Conservation (phyloP, 2,329 filamentous ascomycete genomes). For the Beauveria asiatica region DNA sequence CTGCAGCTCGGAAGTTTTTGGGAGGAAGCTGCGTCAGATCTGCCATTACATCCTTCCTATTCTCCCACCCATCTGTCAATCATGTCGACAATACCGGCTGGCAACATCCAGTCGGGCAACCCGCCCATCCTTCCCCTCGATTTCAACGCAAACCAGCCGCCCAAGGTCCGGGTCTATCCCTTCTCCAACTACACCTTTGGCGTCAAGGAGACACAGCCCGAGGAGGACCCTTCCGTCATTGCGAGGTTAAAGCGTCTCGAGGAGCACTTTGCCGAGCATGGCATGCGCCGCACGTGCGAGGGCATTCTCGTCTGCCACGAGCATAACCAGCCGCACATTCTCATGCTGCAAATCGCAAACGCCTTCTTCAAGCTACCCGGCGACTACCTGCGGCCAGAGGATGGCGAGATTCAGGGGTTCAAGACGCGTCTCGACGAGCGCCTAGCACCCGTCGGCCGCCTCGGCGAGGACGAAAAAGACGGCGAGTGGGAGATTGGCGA, state of each 20-base stretch:
- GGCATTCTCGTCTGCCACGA: constrained; percentile 97
- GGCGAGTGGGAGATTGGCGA: constrained; percentile 88
- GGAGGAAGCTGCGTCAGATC: background rate
- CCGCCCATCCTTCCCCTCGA: constrained; percentile 70
- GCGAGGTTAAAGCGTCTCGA: constrained; percentile 90
- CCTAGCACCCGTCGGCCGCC: constrained; percentile 80
- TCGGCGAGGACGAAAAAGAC: constrained; percentile 78
- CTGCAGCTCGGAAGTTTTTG: background rate
- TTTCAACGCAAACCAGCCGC: constrained; percentile 84
- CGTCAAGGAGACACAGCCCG: constrained; percentile 95
- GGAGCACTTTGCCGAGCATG: constrained; percentile 84
- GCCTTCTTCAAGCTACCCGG: constrained; percentile 98
- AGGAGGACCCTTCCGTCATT: constrained; percentile 93
- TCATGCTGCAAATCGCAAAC: constrained; percentile 99
- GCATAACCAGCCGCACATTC: constrained; percentile 95
- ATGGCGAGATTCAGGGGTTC: constrained; percentile 92
- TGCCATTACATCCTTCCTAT: background rate
- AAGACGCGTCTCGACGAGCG: constrained; percentile 87
- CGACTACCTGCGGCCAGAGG: constrained; percentile 82
- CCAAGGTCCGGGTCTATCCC: constrained; percentile 84
- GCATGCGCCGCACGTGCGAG: constrained; percentile 96
- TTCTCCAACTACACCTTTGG: constrained; percentile 98
- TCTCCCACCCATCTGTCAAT: constrained; percentile 7
- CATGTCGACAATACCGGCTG: constrained; percentile 81
- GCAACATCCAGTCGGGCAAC: constrained; percentile 66